A percentile compares a stretch with the other conserved stretches of the same genome.
Conservation (phyloP, 805 yeast species). For the Yarrowia bubula region DNA sequence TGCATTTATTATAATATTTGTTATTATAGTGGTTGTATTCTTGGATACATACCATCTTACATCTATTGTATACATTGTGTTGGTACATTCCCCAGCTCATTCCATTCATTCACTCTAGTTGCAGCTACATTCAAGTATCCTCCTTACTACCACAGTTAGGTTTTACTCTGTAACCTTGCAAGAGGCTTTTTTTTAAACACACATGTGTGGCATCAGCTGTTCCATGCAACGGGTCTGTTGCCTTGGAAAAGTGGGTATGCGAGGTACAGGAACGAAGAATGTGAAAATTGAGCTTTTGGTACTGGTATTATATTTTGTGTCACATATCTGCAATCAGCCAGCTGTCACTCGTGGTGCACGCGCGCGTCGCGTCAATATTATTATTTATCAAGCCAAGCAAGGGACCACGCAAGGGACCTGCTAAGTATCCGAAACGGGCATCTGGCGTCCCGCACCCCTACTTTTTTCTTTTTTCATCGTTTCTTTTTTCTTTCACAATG, state of each 20-base stretch:
- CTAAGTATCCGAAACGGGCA: neutral
- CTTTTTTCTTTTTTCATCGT: neutral
- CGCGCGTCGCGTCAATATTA: neutral
- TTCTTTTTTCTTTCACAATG: neutral
- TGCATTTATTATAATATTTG: too few species aligned
- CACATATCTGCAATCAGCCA: neutral
- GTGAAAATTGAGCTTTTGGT: neutral
- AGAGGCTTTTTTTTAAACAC: too few species aligned
- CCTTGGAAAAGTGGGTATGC: neutral
- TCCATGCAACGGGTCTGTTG: conserved; percentile 1
- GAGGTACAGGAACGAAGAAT: conserved; percentile 10
- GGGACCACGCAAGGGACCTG: too few species aligned
- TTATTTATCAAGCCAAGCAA: too few species aligned
- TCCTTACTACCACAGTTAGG: neutral
- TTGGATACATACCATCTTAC: too few species aligned
- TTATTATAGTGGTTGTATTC: neutral
- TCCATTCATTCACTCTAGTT: too few species aligned
- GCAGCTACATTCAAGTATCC: too few species aligned
- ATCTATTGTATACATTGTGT: too few species aligned
- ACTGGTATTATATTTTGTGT: neutral
- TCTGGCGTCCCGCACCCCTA: neutral
- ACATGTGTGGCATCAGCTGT: neutral
- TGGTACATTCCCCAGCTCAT: too few species aligned
- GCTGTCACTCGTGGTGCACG: neutral
- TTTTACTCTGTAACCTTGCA: neutral